Base-by-base conservation (phyloP, 2,329 filamentous ascomycete genomes). In the Keithomyces neogunnii region DNA sequence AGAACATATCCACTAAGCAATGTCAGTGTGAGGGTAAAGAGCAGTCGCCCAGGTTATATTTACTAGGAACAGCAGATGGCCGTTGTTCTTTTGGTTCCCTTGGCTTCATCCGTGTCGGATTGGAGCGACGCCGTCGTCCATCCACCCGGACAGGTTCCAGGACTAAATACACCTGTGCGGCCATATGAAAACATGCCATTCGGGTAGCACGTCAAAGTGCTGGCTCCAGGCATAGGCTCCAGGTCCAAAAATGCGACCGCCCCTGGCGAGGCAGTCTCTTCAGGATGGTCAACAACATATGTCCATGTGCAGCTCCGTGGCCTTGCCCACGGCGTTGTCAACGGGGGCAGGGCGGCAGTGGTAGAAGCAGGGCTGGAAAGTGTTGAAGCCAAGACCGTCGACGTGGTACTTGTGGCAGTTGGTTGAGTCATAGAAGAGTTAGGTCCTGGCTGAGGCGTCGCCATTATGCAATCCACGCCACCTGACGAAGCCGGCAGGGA, bases 61-160 rank as follows among this genome's bases (percentile, higher is more conserved):
- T 67, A 72, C 69, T 65, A 69, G 50, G 69, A 72, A 48, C 69
- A 72, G 54, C 69, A 71, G 13, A 70, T 58, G 4, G 67, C 67
- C 9, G 69, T 71, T 5, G 66, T 71, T n/a, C 66, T 70, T 31
- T 63, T 62, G 44, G 62, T 58, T 9, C 57, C 55, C 48, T 54
- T 52, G 32, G 53, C 52, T 47, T 62, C 58, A 8, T 66, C 60
- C 2, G 61, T 63, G 38, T 64, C 63, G 29, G 65, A 60, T 2
- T 55, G 57, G 6, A 69, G 54, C 13, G 64, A 63, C 33, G 62
- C 69, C 3, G 69, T 72, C 5, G 67, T 69, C 69, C 69, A 72
- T 30, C 69, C 67, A 51, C 63, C 60, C 38, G 69, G 69, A 45
- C 69, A 72, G 30, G 66, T 67, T 2, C 62, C 69, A 8, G 69